These are phyloP conservation scores for Akanthomyces lecanii DNA, from an alignment of 2,329 filamentous ascomycete genomes.

Conservation along the genomic window DNA sequence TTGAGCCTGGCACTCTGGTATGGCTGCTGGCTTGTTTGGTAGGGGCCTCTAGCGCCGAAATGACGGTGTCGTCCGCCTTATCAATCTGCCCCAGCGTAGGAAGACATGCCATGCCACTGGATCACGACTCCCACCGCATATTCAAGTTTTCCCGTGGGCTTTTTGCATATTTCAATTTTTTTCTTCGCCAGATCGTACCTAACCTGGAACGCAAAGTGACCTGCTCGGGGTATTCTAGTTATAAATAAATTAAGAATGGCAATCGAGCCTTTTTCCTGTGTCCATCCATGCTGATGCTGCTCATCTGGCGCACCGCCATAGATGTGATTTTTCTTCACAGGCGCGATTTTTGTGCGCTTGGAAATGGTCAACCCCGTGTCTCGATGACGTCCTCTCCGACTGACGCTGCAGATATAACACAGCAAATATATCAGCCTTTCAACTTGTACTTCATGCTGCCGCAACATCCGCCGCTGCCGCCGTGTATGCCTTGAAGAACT, in stretches of 20 bases:
- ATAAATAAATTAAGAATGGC: background rate
- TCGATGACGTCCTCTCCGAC: background rate
- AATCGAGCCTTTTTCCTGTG: background rate
- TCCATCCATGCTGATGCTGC: slow-evolving; percentile 3
- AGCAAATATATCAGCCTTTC: background rate
- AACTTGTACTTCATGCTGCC: slow-evolving; percentile 31
- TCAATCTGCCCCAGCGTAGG: background rate
- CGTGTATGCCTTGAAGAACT: slow-evolving; percentile 75
- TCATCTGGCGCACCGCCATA: background rate
- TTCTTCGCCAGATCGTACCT: background rate
- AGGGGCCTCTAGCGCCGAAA: background rate
- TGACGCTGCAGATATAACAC: background rate
- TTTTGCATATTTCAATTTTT: background rate
- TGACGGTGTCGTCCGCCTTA: background rate
- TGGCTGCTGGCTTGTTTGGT: too few species aligned
- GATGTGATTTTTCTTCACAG: background rate
- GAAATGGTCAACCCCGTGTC: background rate
- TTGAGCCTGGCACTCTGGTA: background rate
- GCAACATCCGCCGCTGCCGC: slow-evolving; percentile 43
- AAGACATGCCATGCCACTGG: background rate
- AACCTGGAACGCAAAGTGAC: background rate
- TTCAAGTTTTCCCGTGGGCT: background rate
- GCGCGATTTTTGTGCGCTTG: background rate
- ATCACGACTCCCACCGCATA: background rate
- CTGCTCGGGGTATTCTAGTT: slow-evolving; percentile 7